These are phyloP conservation scores for Trichomonas gallinae DNA, from an alignment of 208 protist genomes.

Conservation along the genomic window DNA sequence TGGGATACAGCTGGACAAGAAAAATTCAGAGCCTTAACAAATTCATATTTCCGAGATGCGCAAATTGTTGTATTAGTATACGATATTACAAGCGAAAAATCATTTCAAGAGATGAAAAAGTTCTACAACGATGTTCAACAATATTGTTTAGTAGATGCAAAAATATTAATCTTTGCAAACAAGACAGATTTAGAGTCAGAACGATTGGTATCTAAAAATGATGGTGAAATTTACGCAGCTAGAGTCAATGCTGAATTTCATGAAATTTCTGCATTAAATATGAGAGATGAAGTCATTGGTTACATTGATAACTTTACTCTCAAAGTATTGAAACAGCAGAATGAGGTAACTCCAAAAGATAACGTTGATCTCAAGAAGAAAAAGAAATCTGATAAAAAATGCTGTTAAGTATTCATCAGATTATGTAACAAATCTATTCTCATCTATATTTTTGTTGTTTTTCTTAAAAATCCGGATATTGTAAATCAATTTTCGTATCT, in stretches of 20 bases:
- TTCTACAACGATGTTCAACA: not conserved
- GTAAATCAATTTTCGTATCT: not conserved
- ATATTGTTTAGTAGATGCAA: not conserved
- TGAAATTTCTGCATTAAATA: not conserved
- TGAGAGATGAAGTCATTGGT: not conserved
- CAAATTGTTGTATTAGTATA: not conserved
- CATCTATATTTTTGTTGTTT: too few relatives aligned
- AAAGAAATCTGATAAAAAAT: not conserved
- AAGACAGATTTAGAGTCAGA: not conserved
- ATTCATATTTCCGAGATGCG: not conserved
- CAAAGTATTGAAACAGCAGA: not conserved
- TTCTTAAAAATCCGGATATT: too few relatives aligned
- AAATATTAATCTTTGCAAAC: not conserved
- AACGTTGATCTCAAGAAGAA: not conserved
- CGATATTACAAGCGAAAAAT: not conserved
- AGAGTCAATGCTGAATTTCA: not conserved
- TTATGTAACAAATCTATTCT: not conserved
- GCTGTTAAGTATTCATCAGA: not conserved
- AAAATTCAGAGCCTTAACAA: not conserved
- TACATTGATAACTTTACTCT: not conserved
- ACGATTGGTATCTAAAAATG: not conserved
- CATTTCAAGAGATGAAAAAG: not conserved
- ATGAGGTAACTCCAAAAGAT: not conserved
- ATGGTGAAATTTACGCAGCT: not conserved
- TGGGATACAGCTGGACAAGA: conserved; percentile 19